Conservation (phyloP, 1,139 yeast species). For the Debaryomyces udenii region DNA sequence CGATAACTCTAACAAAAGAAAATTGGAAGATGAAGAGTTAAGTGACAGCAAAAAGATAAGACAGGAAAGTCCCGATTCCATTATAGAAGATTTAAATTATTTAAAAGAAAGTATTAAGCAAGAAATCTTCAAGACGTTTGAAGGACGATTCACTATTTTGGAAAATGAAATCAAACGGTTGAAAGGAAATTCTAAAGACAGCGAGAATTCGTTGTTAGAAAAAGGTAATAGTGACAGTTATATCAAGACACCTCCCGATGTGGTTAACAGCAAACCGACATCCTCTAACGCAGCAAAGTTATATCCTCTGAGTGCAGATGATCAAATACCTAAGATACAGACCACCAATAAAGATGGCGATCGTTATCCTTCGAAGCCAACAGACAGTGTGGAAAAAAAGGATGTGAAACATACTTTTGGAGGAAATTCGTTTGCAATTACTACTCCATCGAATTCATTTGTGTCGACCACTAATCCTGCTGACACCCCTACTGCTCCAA, state of each 20-base stretch:
- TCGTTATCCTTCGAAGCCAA: background rate
- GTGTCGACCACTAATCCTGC: conserved; percentile 15
- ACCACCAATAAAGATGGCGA: background rate
- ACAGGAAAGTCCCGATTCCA: conserved; percentile 12
- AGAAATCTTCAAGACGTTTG: conserved; percentile 24
- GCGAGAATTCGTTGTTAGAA: background rate
- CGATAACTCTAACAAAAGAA: conserved; percentile 23
- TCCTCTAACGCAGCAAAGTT: conserved; percentile 1
- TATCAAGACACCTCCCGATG: conserved; percentile 3
- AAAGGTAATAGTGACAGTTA: background rate
- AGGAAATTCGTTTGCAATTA: conserved; percentile 24
- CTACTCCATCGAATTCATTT: conserved; percentile 28
- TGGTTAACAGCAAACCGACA: background rate
- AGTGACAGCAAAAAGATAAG: conserved; percentile 16
- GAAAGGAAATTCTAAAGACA: conserved; percentile 11
- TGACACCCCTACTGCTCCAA: conserved; percentile 13
- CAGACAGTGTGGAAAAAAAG: conserved; percentile 10
- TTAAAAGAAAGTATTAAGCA: conserved; percentile 21
- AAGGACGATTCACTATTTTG: conserved; percentile 22
- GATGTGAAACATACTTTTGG: conserved; percentile 33
- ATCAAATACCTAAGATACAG: background rate
- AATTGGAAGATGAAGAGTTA: conserved; percentile 20
- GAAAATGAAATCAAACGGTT: conserved; percentile 26
- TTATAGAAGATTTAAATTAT: conserved; percentile 14
- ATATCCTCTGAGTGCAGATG: conserved; percentile 2